phyloP scores from a whole-genome alignment of 495 filamentous ascomycete species.

The Penicillium daleae region DNA sequence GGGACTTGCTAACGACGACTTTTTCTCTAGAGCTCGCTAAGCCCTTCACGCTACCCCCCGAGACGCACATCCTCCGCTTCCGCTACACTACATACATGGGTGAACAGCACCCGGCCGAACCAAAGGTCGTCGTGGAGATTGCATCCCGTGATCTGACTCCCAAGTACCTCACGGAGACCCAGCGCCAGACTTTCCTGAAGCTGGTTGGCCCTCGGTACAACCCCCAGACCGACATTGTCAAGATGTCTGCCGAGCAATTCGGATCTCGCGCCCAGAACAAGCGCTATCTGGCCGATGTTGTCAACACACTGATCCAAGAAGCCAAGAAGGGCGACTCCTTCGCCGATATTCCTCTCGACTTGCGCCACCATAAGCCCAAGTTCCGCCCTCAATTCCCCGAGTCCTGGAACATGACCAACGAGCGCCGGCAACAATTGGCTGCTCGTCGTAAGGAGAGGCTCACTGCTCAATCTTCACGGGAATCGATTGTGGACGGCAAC shows the following conservation, averaged over 20 bases:
- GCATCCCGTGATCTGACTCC: conserved; percentile 65
- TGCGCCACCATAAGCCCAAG: conserved; percentile 81
- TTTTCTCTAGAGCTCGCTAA: conserved; percentile 69
- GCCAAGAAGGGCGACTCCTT: conserved; percentile 86
- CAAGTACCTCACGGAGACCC: conserved; percentile 60
- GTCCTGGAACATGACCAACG: conserved; percentile 76
- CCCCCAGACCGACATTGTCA: conserved; percentile 78
- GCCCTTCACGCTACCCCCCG: conserved; percentile 72
- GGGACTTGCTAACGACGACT: conserved; percentile 27
- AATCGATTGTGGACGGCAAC: conserved; percentile 44
- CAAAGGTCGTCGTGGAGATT: conserved; percentile 94
- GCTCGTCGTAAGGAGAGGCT: conserved; percentile 54
- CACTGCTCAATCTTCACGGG: conserved; percentile 29
- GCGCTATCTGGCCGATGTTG: conserved; percentile 80
- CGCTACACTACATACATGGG: conserved; percentile 98
- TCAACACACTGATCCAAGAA: conserved; percentile 72
- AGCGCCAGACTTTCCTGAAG: conserved; percentile 84
- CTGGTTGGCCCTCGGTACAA: conserved; percentile 89
- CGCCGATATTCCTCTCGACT: conserved; percentile 86
- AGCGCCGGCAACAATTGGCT: conserved; percentile 66
- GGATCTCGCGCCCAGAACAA: conserved; percentile 93
- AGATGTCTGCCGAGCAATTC: conserved; percentile 91
- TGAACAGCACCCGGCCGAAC: conserved; percentile 86
- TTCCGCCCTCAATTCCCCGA: conserved; percentile 70
- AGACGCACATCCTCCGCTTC: conserved; percentile 76